Percentiles rank a stretch among this genome's conserved stretches.
Conservation (phyloP, 352 stramenopile species). For the Phytophthora ohioensis region DNA sequence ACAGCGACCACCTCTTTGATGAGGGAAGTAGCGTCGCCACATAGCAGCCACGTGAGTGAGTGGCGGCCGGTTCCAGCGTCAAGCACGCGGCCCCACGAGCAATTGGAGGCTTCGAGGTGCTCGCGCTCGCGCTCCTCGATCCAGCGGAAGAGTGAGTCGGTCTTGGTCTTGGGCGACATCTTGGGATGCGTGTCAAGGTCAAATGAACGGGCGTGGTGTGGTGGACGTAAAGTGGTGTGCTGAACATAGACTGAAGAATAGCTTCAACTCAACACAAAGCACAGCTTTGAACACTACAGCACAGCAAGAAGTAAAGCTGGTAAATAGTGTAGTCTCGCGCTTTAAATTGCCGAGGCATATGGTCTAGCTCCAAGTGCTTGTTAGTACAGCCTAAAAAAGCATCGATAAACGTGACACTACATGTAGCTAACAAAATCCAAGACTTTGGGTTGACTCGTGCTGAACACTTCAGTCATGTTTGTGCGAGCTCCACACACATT, state of each 20-base stretch:
- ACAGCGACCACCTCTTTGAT: constrained; percentile 69
- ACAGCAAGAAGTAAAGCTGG: too few relatives aligned
- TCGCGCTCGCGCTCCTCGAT: constrained; percentile 71
- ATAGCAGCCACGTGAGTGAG: constrained; percentile 88
- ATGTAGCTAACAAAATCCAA: background rate
- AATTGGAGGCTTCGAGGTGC: constrained; percentile 12
- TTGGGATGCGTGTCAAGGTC: background rate
- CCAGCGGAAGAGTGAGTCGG: constrained; percentile 79
- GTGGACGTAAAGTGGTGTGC: background rate
- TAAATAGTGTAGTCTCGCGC: too few relatives aligned
- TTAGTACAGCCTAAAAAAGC: too few relatives aligned
- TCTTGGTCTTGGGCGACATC: constrained; percentile 45
- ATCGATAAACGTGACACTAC: too few relatives aligned
- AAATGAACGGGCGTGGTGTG: background rate
- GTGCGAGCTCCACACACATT: background rate
- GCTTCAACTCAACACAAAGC: background rate
- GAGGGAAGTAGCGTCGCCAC: constrained; percentile 28
- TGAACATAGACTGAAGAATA: background rate
- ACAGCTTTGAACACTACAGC: too few relatives aligned
- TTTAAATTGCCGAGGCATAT: too few relatives aligned
- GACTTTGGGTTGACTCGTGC: constrained; percentile 7
- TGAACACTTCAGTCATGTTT: constrained; percentile 3
- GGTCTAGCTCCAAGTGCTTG: too few relatives aligned
- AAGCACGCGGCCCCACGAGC: constrained; percentile 77
- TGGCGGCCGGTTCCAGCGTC: constrained; percentile 92